A percentile compares a stretch with the other conserved stretches of the same genome.
Evolutionary conservation across 257 asterid species (phyloP).

Genomic region (Anisodus acutangulus): DNA sequence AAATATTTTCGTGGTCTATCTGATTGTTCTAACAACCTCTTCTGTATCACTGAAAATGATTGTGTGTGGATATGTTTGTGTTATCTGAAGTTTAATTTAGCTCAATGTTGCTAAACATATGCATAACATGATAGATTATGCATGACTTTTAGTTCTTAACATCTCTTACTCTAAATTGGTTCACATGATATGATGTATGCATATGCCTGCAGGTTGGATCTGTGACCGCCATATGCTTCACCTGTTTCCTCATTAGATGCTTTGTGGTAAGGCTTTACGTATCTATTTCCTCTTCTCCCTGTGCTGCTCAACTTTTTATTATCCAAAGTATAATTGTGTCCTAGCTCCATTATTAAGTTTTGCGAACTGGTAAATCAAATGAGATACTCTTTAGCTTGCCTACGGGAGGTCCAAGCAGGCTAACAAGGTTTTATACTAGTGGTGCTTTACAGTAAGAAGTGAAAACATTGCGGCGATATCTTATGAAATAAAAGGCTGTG

Average conservation of each 20-base stretch:
- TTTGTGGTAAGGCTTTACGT: conserved; percentile 68
- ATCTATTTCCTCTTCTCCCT: background rate
- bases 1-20: background rate
- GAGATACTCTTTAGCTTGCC: conserved; percentile 22
- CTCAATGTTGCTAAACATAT: background rate
- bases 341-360: conserved; percentile 5
- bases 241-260: conserved; percentile 86
- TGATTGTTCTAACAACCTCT: background rate
- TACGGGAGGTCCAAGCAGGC: conserved; percentile 8
- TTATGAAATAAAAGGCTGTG: background rate
- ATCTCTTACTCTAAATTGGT: conserved; percentile 14
- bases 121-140: background rate
- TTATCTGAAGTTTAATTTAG: conserved; percentile 2
- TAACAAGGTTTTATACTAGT: background rate
- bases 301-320: background rate
- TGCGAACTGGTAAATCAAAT: conserved; percentile 2
- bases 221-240: conserved; percentile 91
- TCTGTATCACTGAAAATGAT: background rate
- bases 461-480: background rate
- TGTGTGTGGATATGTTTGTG: conserved; percentile 1
- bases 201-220: conserved; percentile 77
- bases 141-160: conserved; percentile 5
- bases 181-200: background rate
- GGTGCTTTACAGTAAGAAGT: conserved; percentile 1
- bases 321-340: background rate